Percentiles rank a stretch among this genome's conserved stretches.
Evolutionary conservation across 2,329 filamentous ascomycete species (phyloP).

Genomic region (Acrodontium crateriforme): DNA sequence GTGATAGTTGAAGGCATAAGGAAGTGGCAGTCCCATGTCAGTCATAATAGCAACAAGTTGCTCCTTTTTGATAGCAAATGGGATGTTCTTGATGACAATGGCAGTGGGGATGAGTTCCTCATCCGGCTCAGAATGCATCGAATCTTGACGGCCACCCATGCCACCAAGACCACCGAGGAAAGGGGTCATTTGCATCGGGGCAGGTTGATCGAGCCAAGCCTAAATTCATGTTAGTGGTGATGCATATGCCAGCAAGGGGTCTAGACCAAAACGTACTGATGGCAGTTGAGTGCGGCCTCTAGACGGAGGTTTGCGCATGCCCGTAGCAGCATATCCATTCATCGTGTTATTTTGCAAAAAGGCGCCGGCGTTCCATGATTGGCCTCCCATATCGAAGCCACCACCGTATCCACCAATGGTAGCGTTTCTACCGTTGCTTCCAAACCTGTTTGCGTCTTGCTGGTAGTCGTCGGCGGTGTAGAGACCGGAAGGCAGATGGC

Average conservation of each 20-base stretch:
- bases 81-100: constrained; percentile 99
- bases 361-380: constrained; percentile 67
- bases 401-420: constrained; percentile 47
- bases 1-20: constrained; percentile 98
- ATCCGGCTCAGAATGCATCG: constrained; percentile 40
- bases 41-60: constrained; percentile 88
- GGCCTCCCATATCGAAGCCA: constrained; percentile 56
- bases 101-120: constrained; percentile 95
- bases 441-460: constrained; percentile 40
- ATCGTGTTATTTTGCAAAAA: constrained; percentile 50
- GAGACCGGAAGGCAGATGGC: constrained; percentile 50
- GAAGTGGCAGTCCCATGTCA: constrained; percentile 80
- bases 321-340: constrained; percentile 16
- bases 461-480: constrained; percentile 56
- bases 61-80: constrained; percentile 96
- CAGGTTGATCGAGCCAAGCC: constrained; percentile 48
- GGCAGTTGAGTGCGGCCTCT: constrained; percentile 51
- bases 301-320: constrained; percentile 36
- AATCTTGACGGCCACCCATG: constrained; percentile 30
- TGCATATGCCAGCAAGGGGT: constrained; percentile 2
- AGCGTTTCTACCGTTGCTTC: constrained; percentile 46
- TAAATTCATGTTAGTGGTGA: constrained; percentile 21
- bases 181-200: constrained; percentile 31
- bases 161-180: constrained; percentile 29
- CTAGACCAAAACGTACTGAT: constrained; percentile 37